Evolutionary conservation across 106 monocot genomes (phyloP), one percentile per base, ranked within the genome.

Genomic region (Narthecium ossifragum): DNA sequence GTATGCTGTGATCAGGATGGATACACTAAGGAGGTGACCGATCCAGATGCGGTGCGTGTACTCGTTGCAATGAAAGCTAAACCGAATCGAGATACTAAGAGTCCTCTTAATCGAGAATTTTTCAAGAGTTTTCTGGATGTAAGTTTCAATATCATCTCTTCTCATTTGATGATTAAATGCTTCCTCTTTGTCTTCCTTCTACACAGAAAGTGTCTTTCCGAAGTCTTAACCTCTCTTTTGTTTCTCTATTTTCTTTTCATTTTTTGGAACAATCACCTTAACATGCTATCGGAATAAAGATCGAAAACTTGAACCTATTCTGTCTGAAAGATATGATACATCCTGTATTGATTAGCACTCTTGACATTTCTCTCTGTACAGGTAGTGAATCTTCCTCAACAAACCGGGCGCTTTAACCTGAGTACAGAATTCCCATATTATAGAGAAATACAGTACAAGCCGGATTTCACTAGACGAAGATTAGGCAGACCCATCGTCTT

Each of bases 331-430:
- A n/a, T n/a, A n/a, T n/a, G n/a, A n/a, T n/a, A n/a, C n/a, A n/a
- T n/a, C n/a, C n/a, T n/a, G n/a, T 37, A 37, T 37, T 37, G 36
- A 6, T 37, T 37, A 37, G 11, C 36, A 11, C 5, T 37, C 11
- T 37, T 37, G 36, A 6, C 4, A 43, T 13, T 0, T 43, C 10
- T 18, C 21, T 21, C 0, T 11, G 32, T 74, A 67, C 73, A 94
- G 89, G 80, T 57, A 23, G 17, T 94, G 33, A 89, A 94, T 57
- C 71, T 61, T 8, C 89, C 63, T 45, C 61, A 57, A 18, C 79
- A 89, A 22, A 58, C 85, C n/a, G 93, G 85, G 23, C 74, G 71
- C 3, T 89, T 94, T 57, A 89, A 83, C 49, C 57, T 86, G 24
- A 64, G 69, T 11, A 54, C 77, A 13, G 74, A 89, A 27, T 86